Percentiles rank a stretch among this genome's conserved stretches.
phyloP scores from a whole-genome alignment of 805 yeast genomes.

The Starmerella bacillaris region DNA sequence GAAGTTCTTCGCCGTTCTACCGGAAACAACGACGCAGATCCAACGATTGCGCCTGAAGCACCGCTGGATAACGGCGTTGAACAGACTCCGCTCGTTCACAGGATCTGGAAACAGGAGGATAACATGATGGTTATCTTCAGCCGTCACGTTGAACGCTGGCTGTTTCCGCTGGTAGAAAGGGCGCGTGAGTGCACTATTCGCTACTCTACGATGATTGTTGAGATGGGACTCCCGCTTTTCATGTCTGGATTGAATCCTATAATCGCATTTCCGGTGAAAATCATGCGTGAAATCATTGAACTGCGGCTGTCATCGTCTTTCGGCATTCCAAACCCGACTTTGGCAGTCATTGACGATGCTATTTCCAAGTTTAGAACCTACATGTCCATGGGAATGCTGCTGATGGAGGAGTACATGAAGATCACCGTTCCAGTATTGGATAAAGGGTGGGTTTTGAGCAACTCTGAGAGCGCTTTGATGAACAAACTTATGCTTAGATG shows the following conservation, averaged over 20 bases:
- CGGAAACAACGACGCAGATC: constrained; percentile 62
- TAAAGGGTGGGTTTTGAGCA: constrained; percentile 54
- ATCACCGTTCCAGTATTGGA: constrained; percentile 34
- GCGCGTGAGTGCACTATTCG: constrained; percentile 54
- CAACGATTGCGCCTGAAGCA: constrained; percentile 27
- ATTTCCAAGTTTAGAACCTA: constrained; percentile 68
- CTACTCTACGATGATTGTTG: constrained; percentile 41
- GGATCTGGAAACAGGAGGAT: constrained; percentile 45
- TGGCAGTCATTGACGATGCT: constrained; percentile 93
- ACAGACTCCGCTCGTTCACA: constrained; percentile 52
- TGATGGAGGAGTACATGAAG: constrained; percentile 47
- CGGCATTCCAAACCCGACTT: constrained; percentile 65
- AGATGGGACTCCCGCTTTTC: constrained; percentile 54
- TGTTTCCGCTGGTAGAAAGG: constrained; percentile 68
- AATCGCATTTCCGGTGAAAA: constrained; percentile 56
- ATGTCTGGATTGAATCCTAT: constrained; percentile 37
- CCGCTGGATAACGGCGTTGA: constrained; percentile 37
- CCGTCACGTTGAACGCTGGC: constrained; percentile 44
- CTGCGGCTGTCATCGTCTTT: constrained; percentile 61
- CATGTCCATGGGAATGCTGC: constrained; percentile 53
- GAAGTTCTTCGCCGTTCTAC: constrained; percentile 57
- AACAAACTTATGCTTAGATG: constrained; percentile 59
- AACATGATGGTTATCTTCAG: constrained; percentile 39
- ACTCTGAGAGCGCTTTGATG: constrained; percentile 41
- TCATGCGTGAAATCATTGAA: constrained; percentile 61